A percentile compares a stretch with the other conserved stretches of the same genome.
phyloP scores from a whole-genome alignment of 768 basidiomycete species.

The Panaeolus cyanescens region DNA sequence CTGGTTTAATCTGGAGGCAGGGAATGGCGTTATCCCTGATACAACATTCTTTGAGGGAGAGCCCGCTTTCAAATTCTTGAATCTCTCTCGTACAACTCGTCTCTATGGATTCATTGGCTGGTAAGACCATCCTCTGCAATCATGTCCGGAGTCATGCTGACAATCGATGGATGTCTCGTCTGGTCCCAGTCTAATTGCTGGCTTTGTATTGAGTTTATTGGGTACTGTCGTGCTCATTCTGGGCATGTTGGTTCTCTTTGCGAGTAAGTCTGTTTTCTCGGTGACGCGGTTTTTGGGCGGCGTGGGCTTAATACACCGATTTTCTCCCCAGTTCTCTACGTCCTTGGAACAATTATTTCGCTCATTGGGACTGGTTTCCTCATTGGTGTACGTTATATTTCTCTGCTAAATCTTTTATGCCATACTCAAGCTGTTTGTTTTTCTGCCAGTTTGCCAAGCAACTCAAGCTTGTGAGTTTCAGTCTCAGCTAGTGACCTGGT shows the following conservation, averaged over 20 bases:
- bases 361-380: conserved; percentile 90
- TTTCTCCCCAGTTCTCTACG: conserved; percentile 66
- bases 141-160: too few species aligned
- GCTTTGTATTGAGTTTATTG: conserved; percentile 80
- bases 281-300: conserved; percentile 6
- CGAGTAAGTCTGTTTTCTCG: conserved; percentile 50
- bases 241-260: conserved; percentile 68
- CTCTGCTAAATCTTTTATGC: background rate
- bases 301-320: background rate
- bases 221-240: conserved; percentile 79
- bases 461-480: conserved; percentile 64
- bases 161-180: too few species aligned
- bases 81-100: conserved; percentile 76
- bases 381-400: conserved; percentile 66
- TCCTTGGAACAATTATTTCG: conserved; percentile 78
- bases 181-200: conserved; percentile 66
- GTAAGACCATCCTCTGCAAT: conserved; percentile 42
- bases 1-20: conserved; percentile 85
- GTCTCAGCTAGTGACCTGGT: background rate
- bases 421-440: background rate
- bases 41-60: conserved; percentile 87
- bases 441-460: conserved; percentile 72
- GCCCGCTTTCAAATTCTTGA: conserved; percentile 81
- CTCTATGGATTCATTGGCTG: conserved; percentile 87
- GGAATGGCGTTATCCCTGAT: conserved; percentile 61